A percentile compares a stretch with the other conserved stretches of the same genome.
These are phyloP conservation scores for Pleoardoris graminearum DNA, from an alignment of 2,329 filamentous ascomycete genomes.

Conservation along the genomic window DNA sequence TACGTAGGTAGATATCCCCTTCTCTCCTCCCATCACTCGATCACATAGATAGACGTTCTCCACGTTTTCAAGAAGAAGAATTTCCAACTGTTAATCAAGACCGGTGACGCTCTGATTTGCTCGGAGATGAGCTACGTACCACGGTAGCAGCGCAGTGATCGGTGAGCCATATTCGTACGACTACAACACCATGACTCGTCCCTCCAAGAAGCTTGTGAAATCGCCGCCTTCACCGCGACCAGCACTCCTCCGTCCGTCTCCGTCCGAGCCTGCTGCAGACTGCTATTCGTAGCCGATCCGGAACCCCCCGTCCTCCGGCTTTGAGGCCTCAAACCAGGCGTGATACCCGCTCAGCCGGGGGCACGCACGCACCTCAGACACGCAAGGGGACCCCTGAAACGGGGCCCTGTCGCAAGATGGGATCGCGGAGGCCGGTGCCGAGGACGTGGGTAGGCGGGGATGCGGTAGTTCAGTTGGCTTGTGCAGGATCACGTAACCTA, in stretches of 20 bases:
- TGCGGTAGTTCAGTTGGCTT: not conserved
- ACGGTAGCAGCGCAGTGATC: conserved; percentile 3
- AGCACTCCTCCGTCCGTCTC: not conserved
- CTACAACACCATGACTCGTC: not conserved
- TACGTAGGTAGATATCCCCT: conserved; percentile 5
- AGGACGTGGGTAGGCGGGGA: not conserved
- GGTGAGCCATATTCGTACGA: not conserved
- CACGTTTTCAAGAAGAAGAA: not conserved
- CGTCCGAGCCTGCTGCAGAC: not conserved
- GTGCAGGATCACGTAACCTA: not conserved
- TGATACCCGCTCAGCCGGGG: not conserved
- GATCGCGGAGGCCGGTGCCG: not conserved
- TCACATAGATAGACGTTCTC: conserved; percentile 4
- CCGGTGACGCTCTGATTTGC: not conserved
- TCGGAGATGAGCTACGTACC: not conserved
- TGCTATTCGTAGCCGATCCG: not conserved
- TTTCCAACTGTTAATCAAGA: no score
- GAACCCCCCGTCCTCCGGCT: not conserved
- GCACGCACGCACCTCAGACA: not conserved
- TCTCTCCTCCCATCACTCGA: not conserved
- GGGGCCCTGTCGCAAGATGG: not conserved
- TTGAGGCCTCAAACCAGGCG: conserved; percentile 1
- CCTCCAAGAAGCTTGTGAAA: not conserved
- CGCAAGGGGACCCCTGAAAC: conserved; percentile 4
- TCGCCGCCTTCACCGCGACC: not conserved